Conservation (phyloP, 495 filamentous ascomycete genomes). For the Penicillium crystallinum region DNA sequence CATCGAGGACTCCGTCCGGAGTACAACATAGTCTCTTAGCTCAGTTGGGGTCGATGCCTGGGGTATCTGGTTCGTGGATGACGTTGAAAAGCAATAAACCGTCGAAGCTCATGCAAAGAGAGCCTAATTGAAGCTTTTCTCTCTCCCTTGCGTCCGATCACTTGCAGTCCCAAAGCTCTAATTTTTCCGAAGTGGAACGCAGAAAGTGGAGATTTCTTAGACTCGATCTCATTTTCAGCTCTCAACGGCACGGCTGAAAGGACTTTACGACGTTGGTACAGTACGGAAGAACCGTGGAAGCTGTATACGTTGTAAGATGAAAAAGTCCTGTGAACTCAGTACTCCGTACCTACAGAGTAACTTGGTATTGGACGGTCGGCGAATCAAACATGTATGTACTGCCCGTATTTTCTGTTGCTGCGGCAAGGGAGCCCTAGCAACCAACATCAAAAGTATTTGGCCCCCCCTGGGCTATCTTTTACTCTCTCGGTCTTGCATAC, state of each 20-base stretch:
- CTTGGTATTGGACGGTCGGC: no score
- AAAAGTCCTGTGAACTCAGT: no score
- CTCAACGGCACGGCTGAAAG: conserved; percentile 8
- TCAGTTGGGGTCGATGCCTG: no score
- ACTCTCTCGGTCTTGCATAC: background rate
- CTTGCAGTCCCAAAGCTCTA: conserved; percentile 3
- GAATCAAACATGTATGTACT: no score
- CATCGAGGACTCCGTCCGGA: no score
- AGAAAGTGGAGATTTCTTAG: conserved; percentile 7
- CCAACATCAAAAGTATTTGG: conserved; percentile 16
- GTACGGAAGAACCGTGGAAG: conserved; percentile 25
- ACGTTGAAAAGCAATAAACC: background rate
- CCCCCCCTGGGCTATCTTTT: conserved; percentile 4
- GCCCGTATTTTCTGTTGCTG: no score
- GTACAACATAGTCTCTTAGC: no score
- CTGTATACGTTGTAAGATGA: no score
- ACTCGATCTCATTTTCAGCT: conserved; percentile 12
- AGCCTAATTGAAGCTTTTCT: background rate
- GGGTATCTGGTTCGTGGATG: background rate
- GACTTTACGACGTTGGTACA: background rate
- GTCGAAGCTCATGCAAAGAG: no score
- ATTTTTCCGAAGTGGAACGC: conserved; percentile 4
- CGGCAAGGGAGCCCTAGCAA: conserved; percentile 48
- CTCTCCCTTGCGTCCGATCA: conserved; percentile 1
- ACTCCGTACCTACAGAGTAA: no score